phyloP scores from a whole-genome alignment of 345 rosid genomes.

The Citropsis articulata region DNA sequence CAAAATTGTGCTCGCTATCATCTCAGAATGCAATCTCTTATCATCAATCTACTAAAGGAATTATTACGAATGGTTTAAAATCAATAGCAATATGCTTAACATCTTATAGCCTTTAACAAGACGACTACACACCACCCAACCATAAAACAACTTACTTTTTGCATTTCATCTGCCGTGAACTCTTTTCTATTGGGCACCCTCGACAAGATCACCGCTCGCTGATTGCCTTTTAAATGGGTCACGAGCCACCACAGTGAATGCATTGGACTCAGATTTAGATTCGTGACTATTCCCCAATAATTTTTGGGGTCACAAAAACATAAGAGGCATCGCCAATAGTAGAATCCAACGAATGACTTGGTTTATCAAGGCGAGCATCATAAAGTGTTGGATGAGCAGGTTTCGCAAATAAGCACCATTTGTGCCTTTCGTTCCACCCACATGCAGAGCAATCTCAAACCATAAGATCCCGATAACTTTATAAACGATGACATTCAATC shows the following conservation, averaged over 20 bases:
- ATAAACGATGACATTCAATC: not conserved
- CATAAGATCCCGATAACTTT: constrained; percentile 14
- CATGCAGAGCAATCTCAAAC: constrained; percentile 18
- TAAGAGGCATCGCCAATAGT: constrained; percentile 48
- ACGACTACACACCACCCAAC: too few relatives aligned
- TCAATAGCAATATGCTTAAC: not conserved
- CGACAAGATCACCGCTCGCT: constrained; percentile 76
- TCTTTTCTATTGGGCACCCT: constrained; percentile 79
- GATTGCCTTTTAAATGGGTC: constrained; percentile 42
- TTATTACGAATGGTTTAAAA: not conserved
- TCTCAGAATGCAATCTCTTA: not conserved
- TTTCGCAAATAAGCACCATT: constrained; percentile 63
- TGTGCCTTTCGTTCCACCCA: constrained; percentile 87
- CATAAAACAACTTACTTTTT: constrained; percentile 57
- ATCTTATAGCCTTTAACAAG: not conserved
- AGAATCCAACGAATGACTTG: constrained; percentile 39
- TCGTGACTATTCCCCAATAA: constrained; percentile 43
- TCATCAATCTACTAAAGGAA: not conserved
- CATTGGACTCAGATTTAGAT: constrained; percentile 25
- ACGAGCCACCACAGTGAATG: constrained; percentile 17
- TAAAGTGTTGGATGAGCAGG: constrained; percentile 32
- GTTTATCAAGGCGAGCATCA: constrained; percentile 20
- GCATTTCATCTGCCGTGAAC: constrained; percentile 84
- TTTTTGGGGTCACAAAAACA: constrained; percentile 63
- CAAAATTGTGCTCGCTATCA: not conserved